Conservation (phyloP, 176 grass and related monocot genomes). For the Carex kokanica region DNA sequence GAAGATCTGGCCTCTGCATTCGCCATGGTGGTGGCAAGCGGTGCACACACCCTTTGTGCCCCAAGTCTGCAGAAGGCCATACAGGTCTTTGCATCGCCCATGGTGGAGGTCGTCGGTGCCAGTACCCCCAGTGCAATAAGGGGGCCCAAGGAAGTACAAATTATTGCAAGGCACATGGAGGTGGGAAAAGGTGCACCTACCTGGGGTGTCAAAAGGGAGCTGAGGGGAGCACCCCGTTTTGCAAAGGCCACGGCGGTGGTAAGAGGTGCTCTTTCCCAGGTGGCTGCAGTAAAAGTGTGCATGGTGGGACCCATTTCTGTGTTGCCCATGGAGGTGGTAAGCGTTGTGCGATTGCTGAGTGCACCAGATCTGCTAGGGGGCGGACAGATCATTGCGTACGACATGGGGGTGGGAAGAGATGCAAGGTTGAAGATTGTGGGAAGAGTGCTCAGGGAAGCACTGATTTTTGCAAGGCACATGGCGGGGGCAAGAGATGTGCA, state of each 20-base stretch:
- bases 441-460: constrained; percentile 90
- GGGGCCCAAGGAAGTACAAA: constrained; percentile 75
- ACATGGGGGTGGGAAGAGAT: constrained; percentile 86
- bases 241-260: constrained; percentile 79
- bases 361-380: constrained; percentile 70
- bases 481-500: constrained; percentile 62
- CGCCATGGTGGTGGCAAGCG: constrained; percentile 89
- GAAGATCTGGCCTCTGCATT: constrained; percentile 72
- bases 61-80: constrained; percentile 70
- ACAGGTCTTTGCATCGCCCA: constrained; percentile 80
- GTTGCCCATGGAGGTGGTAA: constrained; percentile 86
- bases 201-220: constrained; percentile 58
- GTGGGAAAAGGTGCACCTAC: constrained; percentile 71
- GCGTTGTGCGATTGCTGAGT: constrained; percentile 56
- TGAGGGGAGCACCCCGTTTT: constrained; percentile 79
- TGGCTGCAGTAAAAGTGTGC: constrained; percentile 70
- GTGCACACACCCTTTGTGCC: constrained; percentile 49
- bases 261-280: constrained; percentile 60
- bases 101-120: constrained; percentile 69
- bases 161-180: constrained; percentile 80
- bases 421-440: constrained; percentile 42
- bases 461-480: constrained; percentile 73
- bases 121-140: constrained; percentile 45
- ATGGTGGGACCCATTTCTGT: constrained; percentile 71
- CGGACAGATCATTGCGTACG: constrained; percentile 63